A percentile compares a stretch with the other conserved stretches of the same genome.
Conservation (phyloP, 306 rosid species). For the Crataegus laevigata region DNA sequence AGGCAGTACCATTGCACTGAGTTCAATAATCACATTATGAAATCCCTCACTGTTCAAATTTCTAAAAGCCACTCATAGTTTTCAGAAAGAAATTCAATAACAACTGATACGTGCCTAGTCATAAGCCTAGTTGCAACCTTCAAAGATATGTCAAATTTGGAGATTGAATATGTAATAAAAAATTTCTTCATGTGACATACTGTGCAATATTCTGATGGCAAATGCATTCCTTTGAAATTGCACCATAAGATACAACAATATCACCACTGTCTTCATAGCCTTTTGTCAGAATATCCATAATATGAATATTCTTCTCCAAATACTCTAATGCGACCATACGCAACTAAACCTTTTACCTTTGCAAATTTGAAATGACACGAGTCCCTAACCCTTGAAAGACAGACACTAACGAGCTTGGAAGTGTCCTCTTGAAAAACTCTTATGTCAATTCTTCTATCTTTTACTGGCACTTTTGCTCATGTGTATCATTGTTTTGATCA, state of each 20-base stretch:
- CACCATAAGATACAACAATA: slow-evolving; percentile 31
- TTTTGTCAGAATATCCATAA: slow-evolving; percentile 38
- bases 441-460: slow-evolving; percentile 42
- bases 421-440: slow-evolving; percentile 57
- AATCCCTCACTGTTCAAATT: too few relatives aligned
- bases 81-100: slow-evolving; percentile 23
- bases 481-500: slow-evolving; percentile 7
- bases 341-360: slow-evolving; percentile 43
- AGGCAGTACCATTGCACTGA: too few relatives aligned
- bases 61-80: slow-evolving; percentile 15
- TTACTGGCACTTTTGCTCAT: slow-evolving; percentile 37
- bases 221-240: slow-evolving; percentile 33
- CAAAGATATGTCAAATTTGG: slow-evolving; percentile 30
- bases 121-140: slow-evolving; percentile 34
- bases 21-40: too few relatives aligned
- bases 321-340: slow-evolving; percentile 43
- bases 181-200: slow-evolving; percentile 31
- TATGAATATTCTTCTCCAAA: slow-evolving; percentile 48
- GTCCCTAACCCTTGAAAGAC: slow-evolving; percentile 49
- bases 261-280: slow-evolving; percentile 31
- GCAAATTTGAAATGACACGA: slow-evolving; percentile 58
- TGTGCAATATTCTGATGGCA: slow-evolving; percentile 37
- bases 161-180: slow-evolving; percentile 24
- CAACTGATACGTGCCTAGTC: slow-evolving; percentile 42
- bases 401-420: slow-evolving; percentile 34